A percentile compares a stretch with the other conserved stretches of the same genome.
phyloP scores from a whole-genome alignment of 2,329 filamentous ascomycete species.

The Cladophialophora psammophila region DNA sequence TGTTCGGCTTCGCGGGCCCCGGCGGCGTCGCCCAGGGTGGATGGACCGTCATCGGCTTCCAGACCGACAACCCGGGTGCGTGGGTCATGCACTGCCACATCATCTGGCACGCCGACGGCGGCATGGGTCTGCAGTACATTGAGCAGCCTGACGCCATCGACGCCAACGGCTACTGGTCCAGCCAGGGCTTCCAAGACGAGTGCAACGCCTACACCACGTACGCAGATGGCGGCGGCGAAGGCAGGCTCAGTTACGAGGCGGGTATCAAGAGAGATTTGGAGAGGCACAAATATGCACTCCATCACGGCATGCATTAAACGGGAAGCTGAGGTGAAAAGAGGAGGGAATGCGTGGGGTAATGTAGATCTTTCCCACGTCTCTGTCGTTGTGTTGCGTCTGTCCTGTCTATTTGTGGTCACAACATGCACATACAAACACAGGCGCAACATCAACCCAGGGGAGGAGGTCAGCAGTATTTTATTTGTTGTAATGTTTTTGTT shows the following conservation, averaged over 20 bases:
- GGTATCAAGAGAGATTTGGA: slow-evolving; percentile 34
- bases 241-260: slow-evolving; percentile 30
- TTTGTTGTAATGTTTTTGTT: too few species aligned
- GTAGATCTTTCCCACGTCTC: too few species aligned
- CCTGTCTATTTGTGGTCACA: too few species aligned
- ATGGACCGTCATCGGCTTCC: slow-evolving; percentile 67
- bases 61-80: slow-evolving; percentile 58
- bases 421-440: too few species aligned
- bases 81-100: slow-evolving; percentile 84
- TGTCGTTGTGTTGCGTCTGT: too few species aligned
- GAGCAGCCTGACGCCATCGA: slow-evolving; percentile 35
- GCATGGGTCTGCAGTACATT: slow-evolving; percentile 61
- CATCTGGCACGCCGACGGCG: slow-evolving; percentile 75
- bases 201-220: slow-evolving; percentile 30
- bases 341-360: too few species aligned
- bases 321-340: too few species aligned
- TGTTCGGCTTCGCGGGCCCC: slow-evolving; percentile 59
- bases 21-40: slow-evolving; percentile 51
- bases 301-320: slow-evolving; percentile 14
- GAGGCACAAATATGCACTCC: not conserved
- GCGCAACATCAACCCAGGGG: too few species aligned
- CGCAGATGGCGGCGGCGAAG: slow-evolving; percentile 22
- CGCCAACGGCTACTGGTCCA: slow-evolving; percentile 31
- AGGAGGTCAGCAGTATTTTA: too few species aligned
- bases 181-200: slow-evolving; percentile 35